A percentile compares a stretch with the other conserved stretches of the same genome.
Evolutionary conservation across 2,329 filamentous ascomycete species (phyloP).

Genomic region (Dryadomyces quercus-mongolicae): DNA sequence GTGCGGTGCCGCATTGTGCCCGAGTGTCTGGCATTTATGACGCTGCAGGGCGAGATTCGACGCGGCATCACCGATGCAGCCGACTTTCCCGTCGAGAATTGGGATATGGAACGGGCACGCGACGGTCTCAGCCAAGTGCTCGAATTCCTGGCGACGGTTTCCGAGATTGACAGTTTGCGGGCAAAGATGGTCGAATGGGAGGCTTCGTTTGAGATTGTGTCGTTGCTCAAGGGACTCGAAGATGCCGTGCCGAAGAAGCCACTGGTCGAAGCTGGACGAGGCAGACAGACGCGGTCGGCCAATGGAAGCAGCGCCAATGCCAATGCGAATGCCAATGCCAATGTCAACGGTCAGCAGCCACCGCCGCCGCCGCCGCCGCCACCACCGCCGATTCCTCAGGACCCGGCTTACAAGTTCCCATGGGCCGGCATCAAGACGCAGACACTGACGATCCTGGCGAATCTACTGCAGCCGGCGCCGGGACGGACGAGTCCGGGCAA

Average conservation of each 20-base stretch:
- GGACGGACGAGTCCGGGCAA: conserved; percentile 49
- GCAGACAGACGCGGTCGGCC: neutral
- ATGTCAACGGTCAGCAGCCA: conserved; percentile 5
- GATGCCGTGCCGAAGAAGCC: conserved; percentile 76
- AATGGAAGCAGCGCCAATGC: conserved; percentile 16
- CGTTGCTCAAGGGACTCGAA: conserved; percentile 76
- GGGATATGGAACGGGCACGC: conserved; percentile 96
- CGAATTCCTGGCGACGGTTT: conserved; percentile 83
- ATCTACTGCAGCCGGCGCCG: conserved; percentile 72
- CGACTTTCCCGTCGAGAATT: conserved; percentile 87
- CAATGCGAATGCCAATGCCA: too few relatives aligned
- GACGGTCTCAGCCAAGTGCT: conserved; percentile 91
- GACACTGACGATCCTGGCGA: conserved; percentile 80
- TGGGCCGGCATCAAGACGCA: conserved; percentile 78
- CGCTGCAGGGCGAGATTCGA: conserved; percentile 82
- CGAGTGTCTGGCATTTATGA: conserved; percentile 88
- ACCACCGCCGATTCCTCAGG: conserved; percentile 42
- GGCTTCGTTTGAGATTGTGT: conserved; percentile 76
- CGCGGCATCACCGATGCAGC: conserved; percentile 62
- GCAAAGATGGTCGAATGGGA: conserved; percentile 85
- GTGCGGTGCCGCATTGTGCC: conserved; percentile 89
- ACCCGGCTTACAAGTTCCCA: conserved; percentile 50
- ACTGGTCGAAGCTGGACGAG: conserved; percentile 36
- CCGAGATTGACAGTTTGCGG: conserved; percentile 74
- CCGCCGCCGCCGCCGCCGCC: conserved; percentile 28